Conservation (phyloP, 192 early-diverging fungal genomes). For the Podila minutissima region DNA sequence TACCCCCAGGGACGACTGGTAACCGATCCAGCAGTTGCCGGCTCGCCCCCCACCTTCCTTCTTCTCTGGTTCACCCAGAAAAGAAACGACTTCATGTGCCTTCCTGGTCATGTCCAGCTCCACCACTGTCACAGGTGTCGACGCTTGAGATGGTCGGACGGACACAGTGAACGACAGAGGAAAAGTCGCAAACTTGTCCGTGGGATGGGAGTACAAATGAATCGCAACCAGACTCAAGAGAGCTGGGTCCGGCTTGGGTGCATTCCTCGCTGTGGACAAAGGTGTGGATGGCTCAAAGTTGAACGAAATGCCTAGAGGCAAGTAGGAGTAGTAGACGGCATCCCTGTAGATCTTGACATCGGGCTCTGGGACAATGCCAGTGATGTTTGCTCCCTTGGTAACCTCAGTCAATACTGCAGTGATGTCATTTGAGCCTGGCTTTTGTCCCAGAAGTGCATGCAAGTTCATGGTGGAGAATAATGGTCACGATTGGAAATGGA, state of each 20-base stretch:
- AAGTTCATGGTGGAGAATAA: constrained; percentile 13
- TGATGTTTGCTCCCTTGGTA: neutral
- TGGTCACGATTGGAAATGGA: no score
- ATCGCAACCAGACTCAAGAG: constrained; percentile 47
- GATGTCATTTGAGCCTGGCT: constrained; percentile 8
- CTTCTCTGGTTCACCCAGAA: constrained; percentile 57
- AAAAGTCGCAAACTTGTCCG: constrained; percentile 53
- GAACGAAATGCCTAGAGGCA: constrained; percentile 52
- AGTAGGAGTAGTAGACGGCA: constrained; percentile 53
- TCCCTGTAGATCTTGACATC: constrained; percentile 51
- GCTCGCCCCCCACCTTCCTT: constrained; percentile 55
- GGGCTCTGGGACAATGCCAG: constrained; percentile 9
- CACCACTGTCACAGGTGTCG: neutral
- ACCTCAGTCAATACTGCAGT: neutral
- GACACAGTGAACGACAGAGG: constrained; percentile 28
- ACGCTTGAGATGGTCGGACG: neutral
- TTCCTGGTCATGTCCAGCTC: constrained; percentile 22
- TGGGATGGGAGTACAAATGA: constrained; percentile 52
- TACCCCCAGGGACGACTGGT: constrained; percentile 36
- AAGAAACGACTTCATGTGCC: constrained; percentile 53
- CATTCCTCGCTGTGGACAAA: neutral
- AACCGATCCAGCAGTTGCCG: constrained; percentile 62
- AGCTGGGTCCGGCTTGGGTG: constrained; percentile 3
- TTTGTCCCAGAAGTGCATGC: constrained; percentile 22
- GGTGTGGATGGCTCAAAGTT: constrained; percentile 43